These are phyloP conservation scores for Thymus quinquecostatus DNA, from an alignment of 257 asterid species.

Conservation along the genomic window DNA sequence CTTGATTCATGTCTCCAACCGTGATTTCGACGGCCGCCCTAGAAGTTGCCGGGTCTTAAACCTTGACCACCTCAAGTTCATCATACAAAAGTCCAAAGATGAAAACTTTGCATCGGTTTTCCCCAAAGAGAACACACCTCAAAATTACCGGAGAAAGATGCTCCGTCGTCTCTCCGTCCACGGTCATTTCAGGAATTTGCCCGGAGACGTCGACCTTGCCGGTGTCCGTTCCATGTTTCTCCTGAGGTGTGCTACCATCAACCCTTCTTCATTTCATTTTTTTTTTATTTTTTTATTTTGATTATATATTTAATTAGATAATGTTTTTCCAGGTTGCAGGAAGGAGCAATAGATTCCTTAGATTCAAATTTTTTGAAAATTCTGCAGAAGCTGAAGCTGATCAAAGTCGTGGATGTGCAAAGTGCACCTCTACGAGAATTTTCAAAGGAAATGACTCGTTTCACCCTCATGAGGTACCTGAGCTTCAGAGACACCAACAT, in stretches of 20 bases:
- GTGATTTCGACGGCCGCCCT: slow-evolving; percentile 39
- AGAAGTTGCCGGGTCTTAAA: no score
- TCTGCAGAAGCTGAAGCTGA: slow-evolving; percentile 23
- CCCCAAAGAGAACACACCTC: no score
- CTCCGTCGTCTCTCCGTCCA: slow-evolving; percentile 48
- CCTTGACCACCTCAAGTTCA: slow-evolving; percentile 33
- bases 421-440: slow-evolving; percentile 35
- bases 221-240: slow-evolving; percentile 40
- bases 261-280: no score
- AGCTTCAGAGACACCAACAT: slow-evolving; percentile 35
- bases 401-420: slow-evolving; percentile 41
- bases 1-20: slow-evolving; percentile 42
- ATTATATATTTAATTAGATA: no score
- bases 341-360: background rate
- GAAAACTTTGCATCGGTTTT: slow-evolving; percentile 41
- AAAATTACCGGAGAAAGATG: no score
- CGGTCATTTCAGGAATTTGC: slow-evolving; percentile 19
- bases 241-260: no score
- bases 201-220: background rate
- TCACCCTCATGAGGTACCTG: slow-evolving; percentile 46
- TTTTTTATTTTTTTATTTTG: no score
- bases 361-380: slow-evolving; percentile 5
- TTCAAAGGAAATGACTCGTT: slow-evolving; percentile 34
- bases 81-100: slow-evolving; percentile 35
- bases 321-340: no score